Conservation (phyloP, 352 stramenopile species). For the Globisporangium spiculum region DNA sequence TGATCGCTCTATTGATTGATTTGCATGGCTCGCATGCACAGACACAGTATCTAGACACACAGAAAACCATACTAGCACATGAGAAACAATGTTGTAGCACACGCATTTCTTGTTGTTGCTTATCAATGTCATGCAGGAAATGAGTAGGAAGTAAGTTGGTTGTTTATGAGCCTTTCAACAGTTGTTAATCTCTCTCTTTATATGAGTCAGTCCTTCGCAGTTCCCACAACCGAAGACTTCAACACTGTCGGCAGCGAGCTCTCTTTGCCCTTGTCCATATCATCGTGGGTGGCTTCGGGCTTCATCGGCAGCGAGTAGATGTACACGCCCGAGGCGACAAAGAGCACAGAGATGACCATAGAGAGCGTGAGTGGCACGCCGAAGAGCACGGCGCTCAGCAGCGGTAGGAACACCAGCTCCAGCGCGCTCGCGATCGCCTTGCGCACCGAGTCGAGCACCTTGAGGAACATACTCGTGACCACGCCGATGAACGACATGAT, state of each 20-base stretch:
- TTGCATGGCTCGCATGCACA: background rate
- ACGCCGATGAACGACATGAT: slow-evolving; percentile 84
- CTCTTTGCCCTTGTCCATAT: slow-evolving; percentile 8
- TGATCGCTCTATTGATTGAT: background rate
- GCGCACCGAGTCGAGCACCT: slow-evolving; percentile 74
- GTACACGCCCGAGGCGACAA: slow-evolving; percentile 72
- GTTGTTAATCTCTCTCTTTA: background rate
- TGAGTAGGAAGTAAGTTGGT: background rate
- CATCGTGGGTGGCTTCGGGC: background rate
- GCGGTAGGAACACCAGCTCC: slow-evolving; percentile 67
- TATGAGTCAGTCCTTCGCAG: background rate
- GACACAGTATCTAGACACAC: background rate
- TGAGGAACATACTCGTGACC: slow-evolving; percentile 80
- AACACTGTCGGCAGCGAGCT: background rate
- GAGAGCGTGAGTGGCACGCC: slow-evolving; percentile 54
- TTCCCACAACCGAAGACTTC: background rate
- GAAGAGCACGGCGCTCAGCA: slow-evolving; percentile 66
- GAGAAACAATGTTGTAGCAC: slow-evolving; percentile 1
- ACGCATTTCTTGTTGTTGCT: background rate
- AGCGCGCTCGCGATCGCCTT: slow-evolving; percentile 78
- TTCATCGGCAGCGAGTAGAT: slow-evolving; percentile 74
- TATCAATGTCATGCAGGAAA: background rate
- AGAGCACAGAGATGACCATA: slow-evolving; percentile 54
- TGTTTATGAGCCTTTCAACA: background rate
- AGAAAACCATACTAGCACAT: slow-evolving; percentile 1